Evolutionary conservation across 2,329 filamentous ascomycete species (phyloP).

Genomic region (Diaporthe ampelina): DNA sequence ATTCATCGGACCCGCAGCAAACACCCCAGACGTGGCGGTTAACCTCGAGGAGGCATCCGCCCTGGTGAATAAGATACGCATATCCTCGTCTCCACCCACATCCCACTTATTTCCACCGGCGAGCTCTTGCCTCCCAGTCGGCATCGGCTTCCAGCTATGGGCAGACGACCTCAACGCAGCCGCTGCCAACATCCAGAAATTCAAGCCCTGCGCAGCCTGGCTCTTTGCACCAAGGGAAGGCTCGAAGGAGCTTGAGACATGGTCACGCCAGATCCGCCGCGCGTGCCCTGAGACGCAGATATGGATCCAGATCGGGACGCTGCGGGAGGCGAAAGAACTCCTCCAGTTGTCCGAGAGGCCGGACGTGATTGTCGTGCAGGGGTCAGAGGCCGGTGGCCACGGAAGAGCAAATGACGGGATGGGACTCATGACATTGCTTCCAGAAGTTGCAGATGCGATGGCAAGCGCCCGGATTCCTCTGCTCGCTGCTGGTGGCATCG

Average conservation of each 20-base stretch:
- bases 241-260: conserved; percentile 56
- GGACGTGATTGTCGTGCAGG: conserved; percentile 67
- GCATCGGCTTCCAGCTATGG: conserved; percentile 63
- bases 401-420: conserved; percentile 59
- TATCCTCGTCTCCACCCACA: conserved; percentile 29
- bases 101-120: background rate
- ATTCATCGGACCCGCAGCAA: conserved; percentile 58
- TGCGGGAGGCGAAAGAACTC: conserved; percentile 61
- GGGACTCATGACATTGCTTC: conserved; percentile 62
- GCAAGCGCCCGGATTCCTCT: conserved; percentile 55
- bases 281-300: conserved; percentile 58
- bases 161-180: conserved; percentile 55
- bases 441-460: conserved; percentile 62
- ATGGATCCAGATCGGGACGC: conserved; percentile 67
- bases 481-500: conserved; percentile 66
- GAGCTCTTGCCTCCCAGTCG: conserved; percentile 55
- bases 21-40: conserved; percentile 49
- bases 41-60: conserved; percentile 50
- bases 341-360: conserved; percentile 53
- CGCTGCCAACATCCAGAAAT: conserved; percentile 48
- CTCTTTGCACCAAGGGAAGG: conserved; percentile 59
- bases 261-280: conserved; percentile 59
- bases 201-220: conserved; percentile 59
- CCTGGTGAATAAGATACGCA: conserved; percentile 42
- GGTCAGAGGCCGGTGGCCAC: conserved; percentile 68